Conservation (phyloP, 148 eudicot species). For the Vaccinium myrtillus region DNA sequence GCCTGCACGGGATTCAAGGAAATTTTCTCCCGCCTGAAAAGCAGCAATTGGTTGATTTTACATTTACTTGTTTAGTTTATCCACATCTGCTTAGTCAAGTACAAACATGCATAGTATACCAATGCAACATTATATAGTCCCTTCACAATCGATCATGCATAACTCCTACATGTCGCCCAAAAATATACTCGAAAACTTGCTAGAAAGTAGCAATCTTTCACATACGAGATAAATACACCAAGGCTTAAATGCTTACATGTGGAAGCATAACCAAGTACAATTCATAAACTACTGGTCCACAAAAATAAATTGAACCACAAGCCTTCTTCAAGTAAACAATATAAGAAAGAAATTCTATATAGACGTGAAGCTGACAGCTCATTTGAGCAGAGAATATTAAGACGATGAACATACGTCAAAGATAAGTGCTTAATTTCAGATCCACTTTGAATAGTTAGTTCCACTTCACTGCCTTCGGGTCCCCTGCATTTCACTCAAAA, state of each 20-base stretch:
- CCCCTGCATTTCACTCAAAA: constrained; percentile 61
- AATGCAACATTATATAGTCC: background rate
- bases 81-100: background rate
- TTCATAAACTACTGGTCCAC: background rate
- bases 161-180: background rate
- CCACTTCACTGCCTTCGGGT: constrained; percentile 84
- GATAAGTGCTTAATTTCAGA: constrained; percentile 55
- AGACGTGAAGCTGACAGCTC: constrained; percentile 12
- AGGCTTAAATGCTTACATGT: background rate
- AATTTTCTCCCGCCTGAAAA: constrained; percentile 80
- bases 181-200: background rate
- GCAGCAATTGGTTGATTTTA: constrained; percentile 14
- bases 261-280: background rate
- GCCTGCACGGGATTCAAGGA: constrained; percentile 83
- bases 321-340: background rate
- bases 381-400: constrained; percentile 18
- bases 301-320: background rate
- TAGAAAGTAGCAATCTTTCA: background rate
- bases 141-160: background rate
- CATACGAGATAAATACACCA: background rate
- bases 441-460: constrained; percentile 61
- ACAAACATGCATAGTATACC: background rate
- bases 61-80: background rate
- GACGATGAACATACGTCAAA: constrained; percentile 47
- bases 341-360: background rate